A percentile compares a stretch with the other conserved stretches of the same genome.
Conservation (phyloP, 805 yeast genomes). For the Debaryomyces tyrocola region DNA sequence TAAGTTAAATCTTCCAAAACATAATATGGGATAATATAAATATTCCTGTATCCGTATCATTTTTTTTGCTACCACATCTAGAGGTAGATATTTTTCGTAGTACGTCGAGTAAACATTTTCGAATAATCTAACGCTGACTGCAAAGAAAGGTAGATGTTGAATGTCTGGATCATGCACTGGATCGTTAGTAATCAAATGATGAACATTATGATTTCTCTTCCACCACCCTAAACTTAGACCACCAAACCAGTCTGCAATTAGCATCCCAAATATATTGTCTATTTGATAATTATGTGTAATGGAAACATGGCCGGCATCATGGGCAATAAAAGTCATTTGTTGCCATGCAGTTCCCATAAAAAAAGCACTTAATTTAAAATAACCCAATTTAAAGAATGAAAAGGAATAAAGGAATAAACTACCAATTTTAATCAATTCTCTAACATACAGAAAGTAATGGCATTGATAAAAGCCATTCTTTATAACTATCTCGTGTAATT, state of each 20-base stretch:
- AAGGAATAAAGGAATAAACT: constrained; percentile 52
- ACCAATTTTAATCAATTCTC: constrained; percentile 63
- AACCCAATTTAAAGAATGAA: constrained; percentile 45
- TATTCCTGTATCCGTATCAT: constrained; percentile 66
- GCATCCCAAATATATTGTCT: constrained; percentile 73
- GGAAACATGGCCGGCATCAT: constrained; percentile 86
- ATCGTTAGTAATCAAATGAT: constrained; percentile 86
- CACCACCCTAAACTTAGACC: constrained; percentile 93
- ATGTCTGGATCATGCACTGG: constrained; percentile 95
- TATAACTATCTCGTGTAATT: constrained; percentile 55
- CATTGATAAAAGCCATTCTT: constrained; percentile 68
- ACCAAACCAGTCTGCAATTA: constrained; percentile 78
- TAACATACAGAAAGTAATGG: constrained; percentile 68
- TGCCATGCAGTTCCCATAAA: constrained; percentile 82
- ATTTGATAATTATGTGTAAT: constrained; percentile 77
- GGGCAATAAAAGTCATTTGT: constrained; percentile 83
- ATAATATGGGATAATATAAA: constrained; percentile 73
- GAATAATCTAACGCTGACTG: constrained; percentile 72
- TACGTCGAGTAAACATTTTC: constrained; percentile 75
- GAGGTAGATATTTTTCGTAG: constrained; percentile 65
- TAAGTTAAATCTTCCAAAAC: constrained; percentile 83
- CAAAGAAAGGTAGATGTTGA: constrained; percentile 89
- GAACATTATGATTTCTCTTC: constrained; percentile 93
- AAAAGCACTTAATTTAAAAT: constrained; percentile 58
- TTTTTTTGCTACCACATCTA: constrained; percentile 62